phyloP scores from a whole-genome alignment of 2,329 filamentous ascomycete species.

The Ascochyta viciae-villosae region DNA sequence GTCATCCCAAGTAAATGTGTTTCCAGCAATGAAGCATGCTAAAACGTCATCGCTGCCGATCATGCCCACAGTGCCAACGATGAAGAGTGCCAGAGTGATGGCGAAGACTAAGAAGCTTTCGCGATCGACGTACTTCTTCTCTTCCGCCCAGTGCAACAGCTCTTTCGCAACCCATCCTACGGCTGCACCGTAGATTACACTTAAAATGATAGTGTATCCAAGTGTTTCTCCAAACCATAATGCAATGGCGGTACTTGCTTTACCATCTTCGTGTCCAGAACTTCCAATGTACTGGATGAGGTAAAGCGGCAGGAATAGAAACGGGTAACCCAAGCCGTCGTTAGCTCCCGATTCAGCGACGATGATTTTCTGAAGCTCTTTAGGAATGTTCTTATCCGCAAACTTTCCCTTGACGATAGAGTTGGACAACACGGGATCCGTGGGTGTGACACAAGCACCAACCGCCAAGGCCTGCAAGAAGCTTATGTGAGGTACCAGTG shows the following conservation, averaged over 20 bases:
- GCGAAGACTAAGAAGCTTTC: slow-evolving; percentile 90
- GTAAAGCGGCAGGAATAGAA: slow-evolving; percentile 84
- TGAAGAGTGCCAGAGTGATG: slow-evolving; percentile 83
- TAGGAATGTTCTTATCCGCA: slow-evolving; percentile 87
- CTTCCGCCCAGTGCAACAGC: slow-evolving; percentile 82
- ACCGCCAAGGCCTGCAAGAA: slow-evolving; percentile 82
- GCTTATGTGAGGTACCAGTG: slow-evolving; percentile 71
- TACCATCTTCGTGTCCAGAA: slow-evolving; percentile 53
- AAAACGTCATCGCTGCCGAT: slow-evolving; percentile 89
- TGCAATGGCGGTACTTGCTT: slow-evolving; percentile 71
- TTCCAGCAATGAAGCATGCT: slow-evolving; percentile 91
- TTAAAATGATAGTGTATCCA: slow-evolving; percentile 82
- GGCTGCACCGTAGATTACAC: slow-evolving; percentile 75
- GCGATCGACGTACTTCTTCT: slow-evolving; percentile 80
- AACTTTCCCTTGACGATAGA: slow-evolving; percentile 94
- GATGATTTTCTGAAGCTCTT: slow-evolving; percentile 74
- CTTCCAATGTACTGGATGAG: slow-evolving; percentile 76
- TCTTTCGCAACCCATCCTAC: slow-evolving; percentile 85
- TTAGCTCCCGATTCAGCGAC: slow-evolving; percentile 81
- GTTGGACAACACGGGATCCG: slow-evolving; percentile 86
- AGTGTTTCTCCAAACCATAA: slow-evolving; percentile 87
- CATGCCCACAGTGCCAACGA: slow-evolving; percentile 85
- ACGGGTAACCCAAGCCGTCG: slow-evolving; percentile 88
- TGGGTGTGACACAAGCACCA: slow-evolving; percentile 88
- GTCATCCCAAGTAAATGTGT: slow-evolving; percentile 85